These are phyloP conservation scores for sorghum (Sorghum bicolor) DNA, from an alignment of 176 grass and related monocot genomes.

Conservation along the genomic window DNA sequence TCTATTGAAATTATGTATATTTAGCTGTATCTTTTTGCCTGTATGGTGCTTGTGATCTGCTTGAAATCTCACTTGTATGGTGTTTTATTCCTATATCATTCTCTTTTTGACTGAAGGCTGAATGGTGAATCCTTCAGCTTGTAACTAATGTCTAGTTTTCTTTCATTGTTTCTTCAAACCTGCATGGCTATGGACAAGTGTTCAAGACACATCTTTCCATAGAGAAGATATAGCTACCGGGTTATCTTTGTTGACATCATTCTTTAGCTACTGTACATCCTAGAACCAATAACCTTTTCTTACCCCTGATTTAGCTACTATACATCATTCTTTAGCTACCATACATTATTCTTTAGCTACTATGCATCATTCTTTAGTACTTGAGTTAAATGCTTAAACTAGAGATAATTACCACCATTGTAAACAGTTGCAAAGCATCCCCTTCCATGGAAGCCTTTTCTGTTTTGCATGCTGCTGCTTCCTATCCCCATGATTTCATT, in stretches of 20 bases:
- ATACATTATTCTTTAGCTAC: background rate
- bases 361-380: background rate
- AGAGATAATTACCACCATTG: background rate
- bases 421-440: background rate
- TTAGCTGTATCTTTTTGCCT: background rate
- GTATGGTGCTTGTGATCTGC: background rate
- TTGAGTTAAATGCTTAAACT: background rate
- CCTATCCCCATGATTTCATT: background rate
- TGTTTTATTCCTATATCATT: background rate
- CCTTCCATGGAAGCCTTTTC: background rate
- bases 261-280: background rate
- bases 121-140: background rate
- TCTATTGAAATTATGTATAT: background rate
- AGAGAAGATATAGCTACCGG: background rate
- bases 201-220: background rate
- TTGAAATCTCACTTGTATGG: background rate
- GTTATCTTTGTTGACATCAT: slow-evolving; percentile 3
- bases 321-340: background rate
- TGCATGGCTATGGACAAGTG: background rate
- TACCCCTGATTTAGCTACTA: background rate
- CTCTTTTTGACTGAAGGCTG: background rate
- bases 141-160: background rate
- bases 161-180: background rate
- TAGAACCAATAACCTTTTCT: background rate
- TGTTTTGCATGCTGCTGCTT: background rate